Percentiles rank a stretch among this genome's conserved stretches.
These are phyloP conservation scores for Wickerhamomyces subpelliculosus DNA, from an alignment of 805 yeast genomes.

Conservation along the genomic window DNA sequence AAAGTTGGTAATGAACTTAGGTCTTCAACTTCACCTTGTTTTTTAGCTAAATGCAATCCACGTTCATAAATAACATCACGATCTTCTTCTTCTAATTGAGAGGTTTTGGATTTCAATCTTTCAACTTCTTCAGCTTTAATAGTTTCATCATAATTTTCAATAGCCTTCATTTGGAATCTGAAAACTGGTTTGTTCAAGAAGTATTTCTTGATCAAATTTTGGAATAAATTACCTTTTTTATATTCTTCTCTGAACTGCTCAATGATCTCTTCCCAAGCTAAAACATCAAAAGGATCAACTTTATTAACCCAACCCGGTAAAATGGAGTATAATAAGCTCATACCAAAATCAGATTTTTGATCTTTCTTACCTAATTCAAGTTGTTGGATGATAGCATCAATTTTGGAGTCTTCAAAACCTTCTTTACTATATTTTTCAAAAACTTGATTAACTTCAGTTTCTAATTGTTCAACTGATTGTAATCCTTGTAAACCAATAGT, in stretches of 20 bases:
- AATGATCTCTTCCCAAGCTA: conserved; percentile 61
- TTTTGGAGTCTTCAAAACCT: conserved; percentile 49
- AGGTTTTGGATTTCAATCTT: conserved; percentile 40
- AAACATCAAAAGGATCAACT: conserved; percentile 62
- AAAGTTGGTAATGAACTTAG: conserved; percentile 76
- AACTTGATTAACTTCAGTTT: conserved; percentile 38
- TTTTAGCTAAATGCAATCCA: conserved; percentile 51
- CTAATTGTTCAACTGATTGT: conserved; percentile 40
- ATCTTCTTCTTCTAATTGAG: conserved; percentile 46
- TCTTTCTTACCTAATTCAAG: conserved; percentile 77
- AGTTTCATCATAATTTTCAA: conserved; percentile 41
- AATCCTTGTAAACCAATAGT: conserved; percentile 85
- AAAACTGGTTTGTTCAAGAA: conserved; percentile 52
- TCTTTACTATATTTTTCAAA: conserved; percentile 35
- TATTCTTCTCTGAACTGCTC: conserved; percentile 57
- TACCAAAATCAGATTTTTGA: conserved; percentile 86
- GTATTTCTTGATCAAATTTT: conserved; percentile 47
- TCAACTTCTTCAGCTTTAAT: conserved; percentile 49
- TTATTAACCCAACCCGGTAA: conserved; percentile 85
- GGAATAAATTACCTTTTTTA: conserved; percentile 47
- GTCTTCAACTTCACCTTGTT: conserved; percentile 67
- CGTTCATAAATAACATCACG: conserved; percentile 49
- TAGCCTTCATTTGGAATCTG: conserved; percentile 73
- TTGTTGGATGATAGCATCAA: conserved; percentile 87
- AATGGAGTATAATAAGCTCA: conserved; percentile 63